Evolutionary conservation across 1,284 basidiomycete species (phyloP).

Genomic region (Melanopsichium pennsylvanicum): DNA sequence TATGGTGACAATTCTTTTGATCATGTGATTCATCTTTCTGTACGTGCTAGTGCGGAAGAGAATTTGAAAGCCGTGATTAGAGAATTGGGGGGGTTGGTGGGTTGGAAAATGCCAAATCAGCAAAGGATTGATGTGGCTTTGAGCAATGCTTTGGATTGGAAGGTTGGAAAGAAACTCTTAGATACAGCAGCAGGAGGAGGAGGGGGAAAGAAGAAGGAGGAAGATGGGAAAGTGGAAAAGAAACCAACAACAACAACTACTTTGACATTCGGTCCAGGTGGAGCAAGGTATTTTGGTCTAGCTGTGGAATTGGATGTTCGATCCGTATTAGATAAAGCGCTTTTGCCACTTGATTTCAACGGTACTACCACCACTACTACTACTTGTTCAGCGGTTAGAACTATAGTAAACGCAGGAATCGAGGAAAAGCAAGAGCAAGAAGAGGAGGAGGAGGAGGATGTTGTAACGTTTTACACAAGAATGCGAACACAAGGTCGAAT

Average conservation of each 20-base stretch:
- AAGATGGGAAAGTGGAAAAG: background rate
- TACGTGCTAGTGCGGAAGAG: conserved; percentile 68
- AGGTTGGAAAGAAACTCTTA: conserved; percentile 10
- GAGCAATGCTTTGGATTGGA: conserved; percentile 21
- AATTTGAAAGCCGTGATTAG: conserved; percentile 24
- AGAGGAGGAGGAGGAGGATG: too few species aligned
- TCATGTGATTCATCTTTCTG: conserved; percentile 74
- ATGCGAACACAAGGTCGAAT: conserved; percentile 69
- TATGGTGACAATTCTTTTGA: conserved; percentile 72
- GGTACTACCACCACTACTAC: too few species aligned
- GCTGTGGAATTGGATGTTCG: conserved; percentile 44
- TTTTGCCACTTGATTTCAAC: background rate
- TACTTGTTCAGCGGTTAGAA: too few species aligned
- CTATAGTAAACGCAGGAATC: too few species aligned
- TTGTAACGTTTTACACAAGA: conserved; percentile 11
- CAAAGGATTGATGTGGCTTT: conserved; percentile 24
- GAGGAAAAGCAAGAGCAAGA: too few species aligned
- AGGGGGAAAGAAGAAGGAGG: background rate
- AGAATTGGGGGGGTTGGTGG: conserved; percentile 18
- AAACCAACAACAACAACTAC: background rate
- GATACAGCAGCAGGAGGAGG: background rate
- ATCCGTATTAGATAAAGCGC: conserved; percentile 6
- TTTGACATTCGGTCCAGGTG: background rate
- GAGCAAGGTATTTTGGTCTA: conserved; percentile 52
- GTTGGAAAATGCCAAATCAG: conserved; percentile 17